These are phyloP conservation scores for Endoconidiophora laricicola DNA, from an alignment of 2,329 filamentous ascomycete species.

Conservation along the genomic window DNA sequence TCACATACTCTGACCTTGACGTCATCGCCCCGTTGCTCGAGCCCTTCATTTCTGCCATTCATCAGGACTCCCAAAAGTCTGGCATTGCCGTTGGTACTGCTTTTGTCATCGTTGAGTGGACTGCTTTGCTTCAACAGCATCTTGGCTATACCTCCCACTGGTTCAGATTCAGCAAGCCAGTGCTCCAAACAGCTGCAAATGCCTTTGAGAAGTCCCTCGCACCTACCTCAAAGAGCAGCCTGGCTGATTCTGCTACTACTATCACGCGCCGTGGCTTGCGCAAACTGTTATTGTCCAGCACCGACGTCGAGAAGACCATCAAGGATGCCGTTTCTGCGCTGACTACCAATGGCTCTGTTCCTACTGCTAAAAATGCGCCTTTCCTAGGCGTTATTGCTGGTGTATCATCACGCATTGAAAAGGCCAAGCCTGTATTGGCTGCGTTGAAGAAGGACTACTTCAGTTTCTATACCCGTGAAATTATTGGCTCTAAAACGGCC, in stretches of 20 bases:
- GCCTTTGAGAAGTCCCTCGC: constrained; percentile 64
- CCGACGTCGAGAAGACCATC: constrained; percentile 43
- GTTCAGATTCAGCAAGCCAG: constrained; percentile 46
- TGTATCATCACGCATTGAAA: constrained; percentile 57
- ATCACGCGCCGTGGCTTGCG: constrained; percentile 67
- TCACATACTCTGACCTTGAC: constrained; percentile 35
- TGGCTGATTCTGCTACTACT: constrained; percentile 58
- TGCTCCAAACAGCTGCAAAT: constrained; percentile 53
- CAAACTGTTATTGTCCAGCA: constrained; percentile 45
- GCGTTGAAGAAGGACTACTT: constrained; percentile 56
- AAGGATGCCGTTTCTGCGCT: constrained; percentile 47
- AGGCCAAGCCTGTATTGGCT: constrained; percentile 41
- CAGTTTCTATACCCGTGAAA: constrained; percentile 69
- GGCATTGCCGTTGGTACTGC: constrained; percentile 65
- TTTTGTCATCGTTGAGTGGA: constrained; percentile 86
- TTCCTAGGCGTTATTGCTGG: constrained; percentile 77
- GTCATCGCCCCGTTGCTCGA: constrained; percentile 36
- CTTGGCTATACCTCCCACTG: constrained; percentile 45
- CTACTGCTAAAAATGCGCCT: constrained; percentile 53
- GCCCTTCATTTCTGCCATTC: constrained; percentile 49
- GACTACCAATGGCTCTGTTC: constrained; percentile 47
- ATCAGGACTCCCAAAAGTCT: constrained; percentile 57
- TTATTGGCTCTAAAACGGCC: constrained; percentile 59
- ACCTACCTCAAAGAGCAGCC: constrained; percentile 41
- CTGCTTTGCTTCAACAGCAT: constrained; percentile 58